Evolutionary conservation across 2,329 filamentous ascomycete genomes (phyloP), one percentile per base, ranked within the genome.

Genomic region (Ascochyta viciae-villosae): DNA sequence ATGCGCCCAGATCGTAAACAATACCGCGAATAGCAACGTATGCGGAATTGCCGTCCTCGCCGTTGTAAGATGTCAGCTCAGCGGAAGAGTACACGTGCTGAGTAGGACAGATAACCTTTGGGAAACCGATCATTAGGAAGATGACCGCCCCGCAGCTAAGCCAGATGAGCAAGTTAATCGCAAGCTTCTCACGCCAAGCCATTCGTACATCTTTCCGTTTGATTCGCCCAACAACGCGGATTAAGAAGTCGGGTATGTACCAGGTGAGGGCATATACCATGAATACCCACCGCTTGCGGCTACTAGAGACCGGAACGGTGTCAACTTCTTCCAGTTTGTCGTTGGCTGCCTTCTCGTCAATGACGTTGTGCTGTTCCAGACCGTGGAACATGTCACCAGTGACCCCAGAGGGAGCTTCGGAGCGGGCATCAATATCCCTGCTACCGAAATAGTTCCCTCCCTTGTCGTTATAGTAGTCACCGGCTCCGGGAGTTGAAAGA

Each of bases 111-210:
- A 99, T 92, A 61, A 98, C 78, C 64, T 83, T 80, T 0, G 96
- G 96, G 72, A 99, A 96, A 51, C 88, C 83, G 58, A 98, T 76
- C 78, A 98, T 92, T 82, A 99, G 90, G 81, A 99, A 99, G 52
- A 89, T 85, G 26, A 91, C 87, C 44, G 90, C 77, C 15, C 79
- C 80, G 78, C 94, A 98, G 73, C 84, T 86, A 54, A 94, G 80
- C 95, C 96, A 99, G 73, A 99, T 99, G 71, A 98, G 84, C 75
- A 99, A 83, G 81, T 99, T 99, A 83, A 99, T 99, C 50, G 95
- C 94, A 56, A 99, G 76, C 82, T 99, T 99, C 76, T 99, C 95
- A 72, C 95, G 85, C 95, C 95, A 99, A 0, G 95, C 95, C 74
- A 90, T 83, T 23, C 93, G 90, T 8, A 99, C 87, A 74, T 99